Evolutionary conservation across 2,329 filamentous ascomycete species (phyloP).

Genomic region (Cladosporium sp.): DNA sequence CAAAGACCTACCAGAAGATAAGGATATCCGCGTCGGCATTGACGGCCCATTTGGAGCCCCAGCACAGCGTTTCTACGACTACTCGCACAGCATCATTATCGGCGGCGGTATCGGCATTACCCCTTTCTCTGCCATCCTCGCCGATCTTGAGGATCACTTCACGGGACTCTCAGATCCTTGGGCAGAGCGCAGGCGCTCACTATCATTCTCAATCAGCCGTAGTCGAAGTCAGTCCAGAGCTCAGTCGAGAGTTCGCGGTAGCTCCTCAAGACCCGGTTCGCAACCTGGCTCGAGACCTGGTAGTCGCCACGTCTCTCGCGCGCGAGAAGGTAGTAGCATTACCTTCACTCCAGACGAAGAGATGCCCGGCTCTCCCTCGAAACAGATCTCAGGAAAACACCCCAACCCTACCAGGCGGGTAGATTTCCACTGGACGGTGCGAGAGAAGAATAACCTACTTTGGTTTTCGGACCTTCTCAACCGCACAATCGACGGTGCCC

Average conservation of each 20-base stretch:
- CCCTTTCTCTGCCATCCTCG: slow-evolving; percentile 58
- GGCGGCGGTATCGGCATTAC: slow-evolving; percentile 60
- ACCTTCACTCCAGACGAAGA: slow-evolving; percentile 10
- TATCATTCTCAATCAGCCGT: slow-evolving; percentile 9
- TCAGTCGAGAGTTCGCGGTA: background rate
- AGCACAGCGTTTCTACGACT: slow-evolving; percentile 60
- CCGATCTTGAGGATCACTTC: slow-evolving; percentile 50
- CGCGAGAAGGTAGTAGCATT: slow-evolving; percentile 4
- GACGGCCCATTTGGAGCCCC: slow-evolving; percentile 61
- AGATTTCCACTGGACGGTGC: slow-evolving; percentile 63
- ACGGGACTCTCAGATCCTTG: slow-evolving; percentile 28
- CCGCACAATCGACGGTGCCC: slow-evolving; percentile 43
- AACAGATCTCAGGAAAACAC: slow-evolving; percentile 12
- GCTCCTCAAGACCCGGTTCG: background rate
- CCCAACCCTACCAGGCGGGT: slow-evolving; percentile 42
- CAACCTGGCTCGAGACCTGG: background rate
- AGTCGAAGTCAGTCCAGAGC: slow-evolving; percentile 15
- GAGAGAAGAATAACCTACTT: slow-evolving; percentile 56
- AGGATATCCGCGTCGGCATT: slow-evolving; percentile 52
- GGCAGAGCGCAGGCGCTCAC: slow-evolving; percentile 18
- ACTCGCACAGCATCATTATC: slow-evolving; percentile 57
- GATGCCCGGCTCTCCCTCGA: background rate
- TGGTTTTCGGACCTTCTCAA: slow-evolving; percentile 62
- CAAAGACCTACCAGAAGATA: slow-evolving; percentile 40
- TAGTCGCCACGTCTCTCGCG: slow-evolving; percentile 1